phyloP scores from a whole-genome alignment of 2,329 filamentous ascomycete species.

The Alternaria sp. region DNA sequence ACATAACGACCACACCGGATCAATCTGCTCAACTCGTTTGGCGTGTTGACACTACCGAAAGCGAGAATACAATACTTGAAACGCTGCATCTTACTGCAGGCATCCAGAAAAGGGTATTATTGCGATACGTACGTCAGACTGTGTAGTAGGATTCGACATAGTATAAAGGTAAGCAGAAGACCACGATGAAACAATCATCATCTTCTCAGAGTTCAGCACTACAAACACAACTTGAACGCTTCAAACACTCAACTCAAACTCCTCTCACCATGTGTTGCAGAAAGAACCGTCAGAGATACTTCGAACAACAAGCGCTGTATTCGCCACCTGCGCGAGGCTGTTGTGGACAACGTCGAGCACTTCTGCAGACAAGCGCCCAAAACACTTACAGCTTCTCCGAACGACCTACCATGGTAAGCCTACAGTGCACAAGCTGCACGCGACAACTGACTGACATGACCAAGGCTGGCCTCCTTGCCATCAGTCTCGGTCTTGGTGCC shows the following conservation, averaged over 20 bases:
- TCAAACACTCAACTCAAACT: background rate
- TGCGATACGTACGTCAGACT: background rate
- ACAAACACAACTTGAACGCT: background rate
- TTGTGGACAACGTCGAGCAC: background rate
- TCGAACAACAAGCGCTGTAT: background rate
- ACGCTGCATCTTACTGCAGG: background rate
- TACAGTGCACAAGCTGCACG: background rate
- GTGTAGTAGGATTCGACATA: background rate
- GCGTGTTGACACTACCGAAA: background rate
- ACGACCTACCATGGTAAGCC: background rate
- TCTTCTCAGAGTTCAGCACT: background rate
- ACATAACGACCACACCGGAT: background rate
- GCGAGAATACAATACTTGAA: background rate
- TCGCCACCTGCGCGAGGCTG: conserved; percentile 4
- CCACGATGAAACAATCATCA: background rate
- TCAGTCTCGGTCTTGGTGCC: conserved; percentile 27
- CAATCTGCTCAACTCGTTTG: background rate
- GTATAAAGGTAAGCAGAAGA: background rate
- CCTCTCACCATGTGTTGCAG: conserved; percentile 3
- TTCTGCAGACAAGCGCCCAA: background rate
- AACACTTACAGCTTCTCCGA: background rate
- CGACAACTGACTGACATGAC: background rate
- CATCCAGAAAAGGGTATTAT: background rate
- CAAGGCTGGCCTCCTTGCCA: conserved; percentile 29
- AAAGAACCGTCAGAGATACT: background rate